These are phyloP conservation scores for Citrus medica DNA, from an alignment of 345 rosid genomes.

Conservation along the genomic window DNA sequence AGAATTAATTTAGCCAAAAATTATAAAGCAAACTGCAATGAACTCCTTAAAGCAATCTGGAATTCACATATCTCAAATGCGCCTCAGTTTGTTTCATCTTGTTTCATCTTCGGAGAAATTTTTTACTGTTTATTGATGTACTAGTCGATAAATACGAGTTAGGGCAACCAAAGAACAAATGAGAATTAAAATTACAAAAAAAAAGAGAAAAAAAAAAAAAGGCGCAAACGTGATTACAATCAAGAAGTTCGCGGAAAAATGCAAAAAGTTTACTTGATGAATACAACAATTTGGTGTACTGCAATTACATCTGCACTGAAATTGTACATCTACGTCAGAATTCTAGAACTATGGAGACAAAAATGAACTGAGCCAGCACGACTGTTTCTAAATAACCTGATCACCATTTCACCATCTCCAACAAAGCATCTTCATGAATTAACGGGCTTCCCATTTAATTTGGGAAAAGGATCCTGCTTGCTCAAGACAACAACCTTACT, in stretches of 20 bases:
- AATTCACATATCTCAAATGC: too few relatives aligned
- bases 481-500: constrained; percentile 94
- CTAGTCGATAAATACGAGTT: too few relatives aligned
- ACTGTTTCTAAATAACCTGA: background rate
- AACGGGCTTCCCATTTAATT: constrained; percentile 73
- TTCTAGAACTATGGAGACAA: background rate
- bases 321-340: background rate
- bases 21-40: too few relatives aligned
- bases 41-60: too few relatives aligned
- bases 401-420: constrained; percentile 17
- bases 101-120: too few relatives aligned
- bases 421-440: constrained; percentile 47
- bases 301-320: background rate
- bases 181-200: too few relatives aligned
- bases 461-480: constrained; percentile 97
- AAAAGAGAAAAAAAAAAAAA: accelerated
- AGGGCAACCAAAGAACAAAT: background rate
- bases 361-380: background rate
- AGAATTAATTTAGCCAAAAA: too few relatives aligned
- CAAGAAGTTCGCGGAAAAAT: background rate
- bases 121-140: too few relatives aligned
- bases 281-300: background rate
- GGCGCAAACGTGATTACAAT: background rate
- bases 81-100: too few relatives aligned
- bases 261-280: background rate